These are phyloP conservation scores for Exophiala alcalophila DNA, from an alignment of 2,329 filamentous ascomycete species.

Conservation along the genomic window DNA sequence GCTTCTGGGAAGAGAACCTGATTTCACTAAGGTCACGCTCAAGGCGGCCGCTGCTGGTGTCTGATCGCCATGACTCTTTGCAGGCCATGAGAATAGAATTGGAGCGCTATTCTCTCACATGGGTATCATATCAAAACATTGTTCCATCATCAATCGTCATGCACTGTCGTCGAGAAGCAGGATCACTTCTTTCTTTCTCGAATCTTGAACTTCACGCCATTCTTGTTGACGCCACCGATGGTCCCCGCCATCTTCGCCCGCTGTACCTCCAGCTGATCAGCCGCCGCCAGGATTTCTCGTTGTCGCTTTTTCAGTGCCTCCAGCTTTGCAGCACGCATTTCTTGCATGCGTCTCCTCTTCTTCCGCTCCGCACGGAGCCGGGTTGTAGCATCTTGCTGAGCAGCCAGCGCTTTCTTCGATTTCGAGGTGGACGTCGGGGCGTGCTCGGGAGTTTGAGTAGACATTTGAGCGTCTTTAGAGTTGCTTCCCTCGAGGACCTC, in stretches of 20 bases:
- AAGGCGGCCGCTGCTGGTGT: constrained; percentile 15
- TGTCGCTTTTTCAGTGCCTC: constrained; percentile 54
- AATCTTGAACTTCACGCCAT: constrained; percentile 63
- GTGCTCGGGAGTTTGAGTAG: constrained; percentile 16
- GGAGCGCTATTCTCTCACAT: no score
- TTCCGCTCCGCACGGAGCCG: constrained; percentile 43
- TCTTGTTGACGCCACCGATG: constrained; percentile 61
- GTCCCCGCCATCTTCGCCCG: constrained; percentile 60
- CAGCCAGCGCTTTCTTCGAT: constrained; percentile 45
- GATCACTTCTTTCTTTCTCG: constrained; percentile 55
- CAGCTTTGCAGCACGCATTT: constrained; percentile 50
- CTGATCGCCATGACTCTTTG: no score
- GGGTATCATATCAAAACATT: no score
- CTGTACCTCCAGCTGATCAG: constrained; percentile 58
- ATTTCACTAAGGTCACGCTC: constrained; percentile 20
- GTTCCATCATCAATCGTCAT: neutral
- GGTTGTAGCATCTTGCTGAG: constrained; percentile 40
- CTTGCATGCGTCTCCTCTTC: constrained; percentile 49
- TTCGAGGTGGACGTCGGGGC: constrained; percentile 32
- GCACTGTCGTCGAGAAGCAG: neutral
- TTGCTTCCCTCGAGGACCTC: constrained; percentile 15
- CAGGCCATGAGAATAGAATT: no score
- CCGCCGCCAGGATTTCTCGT: constrained; percentile 53
- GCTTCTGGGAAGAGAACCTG: constrained; percentile 24
- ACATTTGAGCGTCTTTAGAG: constrained; percentile 16